Percentiles rank a stretch among this genome's conserved stretches.
These are phyloP conservation scores for Candida boidinii DNA, from an alignment of 805 yeast genomes.

Conservation along the genomic window DNA sequence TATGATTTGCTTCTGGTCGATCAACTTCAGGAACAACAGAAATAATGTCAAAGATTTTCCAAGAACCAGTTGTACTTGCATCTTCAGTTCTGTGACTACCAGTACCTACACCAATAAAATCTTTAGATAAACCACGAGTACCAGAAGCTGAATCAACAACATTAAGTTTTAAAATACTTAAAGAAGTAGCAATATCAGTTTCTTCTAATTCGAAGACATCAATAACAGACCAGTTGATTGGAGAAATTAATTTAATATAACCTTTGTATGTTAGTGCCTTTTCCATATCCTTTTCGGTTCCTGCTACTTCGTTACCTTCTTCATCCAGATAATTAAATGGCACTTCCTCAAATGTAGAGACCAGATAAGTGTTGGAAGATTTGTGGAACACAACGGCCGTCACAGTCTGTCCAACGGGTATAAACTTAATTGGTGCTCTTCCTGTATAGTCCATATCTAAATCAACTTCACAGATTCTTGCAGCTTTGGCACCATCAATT, in stretches of 20 bases:
- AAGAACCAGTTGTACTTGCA: slow-evolving; percentile 68
- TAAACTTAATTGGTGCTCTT: slow-evolving; percentile 48
- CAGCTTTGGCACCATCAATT: slow-evolving; percentile 61
- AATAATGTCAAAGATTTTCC: slow-evolving; percentile 64
- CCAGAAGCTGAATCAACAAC: slow-evolving; percentile 19
- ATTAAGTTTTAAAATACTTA: slow-evolving; percentile 45
- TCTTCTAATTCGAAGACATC: slow-evolving; percentile 59
- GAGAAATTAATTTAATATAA: slow-evolving; percentile 56
- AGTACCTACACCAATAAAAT: slow-evolving; percentile 71
- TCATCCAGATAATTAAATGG: slow-evolving; percentile 66
- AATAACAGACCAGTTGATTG: slow-evolving; percentile 67
- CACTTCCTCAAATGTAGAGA: slow-evolving; percentile 50
- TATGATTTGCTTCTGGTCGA: slow-evolving; percentile 73
- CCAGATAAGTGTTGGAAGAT: slow-evolving; percentile 48
- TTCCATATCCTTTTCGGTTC: slow-evolving; percentile 38
- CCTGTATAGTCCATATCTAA: slow-evolving; percentile 42
- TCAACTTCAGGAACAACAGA: slow-evolving; percentile 88
- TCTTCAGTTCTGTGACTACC: slow-evolving; percentile 74
- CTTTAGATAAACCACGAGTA: slow-evolving; percentile 38
- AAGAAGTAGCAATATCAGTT: slow-evolving; percentile 55
- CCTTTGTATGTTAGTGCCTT: slow-evolving; percentile 55
- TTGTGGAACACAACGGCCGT: slow-evolving; percentile 66
- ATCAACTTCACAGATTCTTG: slow-evolving; percentile 50
- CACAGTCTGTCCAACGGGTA: slow-evolving; percentile 50
- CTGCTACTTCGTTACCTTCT: slow-evolving; percentile 58